Evolutionary conservation across 2,329 filamentous ascomycete species (phyloP).

Genomic region (Furcasterigmium sp.): DNA sequence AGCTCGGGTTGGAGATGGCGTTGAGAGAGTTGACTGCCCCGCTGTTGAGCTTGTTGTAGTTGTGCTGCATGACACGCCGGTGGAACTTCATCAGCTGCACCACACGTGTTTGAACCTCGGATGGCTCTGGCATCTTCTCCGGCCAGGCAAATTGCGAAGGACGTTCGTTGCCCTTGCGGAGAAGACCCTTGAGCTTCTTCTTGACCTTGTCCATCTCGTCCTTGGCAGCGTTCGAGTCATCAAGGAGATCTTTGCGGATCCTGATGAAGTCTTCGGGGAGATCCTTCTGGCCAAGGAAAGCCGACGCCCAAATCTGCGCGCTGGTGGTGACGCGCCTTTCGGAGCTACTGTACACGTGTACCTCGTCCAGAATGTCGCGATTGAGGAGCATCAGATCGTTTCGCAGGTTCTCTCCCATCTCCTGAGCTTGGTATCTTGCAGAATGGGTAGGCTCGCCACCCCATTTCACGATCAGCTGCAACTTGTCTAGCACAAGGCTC

Average conservation of each 20-base stretch:
- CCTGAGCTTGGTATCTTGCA: conserved; percentile 90
- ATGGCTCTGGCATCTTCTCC: conserved; percentile 87
- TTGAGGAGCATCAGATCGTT: conserved; percentile 94
- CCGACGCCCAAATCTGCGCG: conserved; percentile 89
- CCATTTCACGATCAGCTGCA: conserved; percentile 98
- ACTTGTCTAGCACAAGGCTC: conserved; percentile 86
- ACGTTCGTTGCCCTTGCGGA: conserved; percentile 88
- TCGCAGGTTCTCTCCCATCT: conserved; percentile 91
- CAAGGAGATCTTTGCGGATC: conserved; percentile 87
- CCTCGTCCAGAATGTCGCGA: conserved; percentile 83
- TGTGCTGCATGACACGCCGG: conserved; percentile 88
- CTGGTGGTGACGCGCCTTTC: conserved; percentile 92
- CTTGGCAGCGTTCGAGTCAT: conserved; percentile 97
- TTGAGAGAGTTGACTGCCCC: conserved; percentile 59
- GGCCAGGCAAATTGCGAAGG: conserved; percentile 99
- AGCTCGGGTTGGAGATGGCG: conserved; percentile 46
- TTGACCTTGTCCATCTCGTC: conserved; percentile 99
- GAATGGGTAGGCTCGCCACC: conserved; percentile 97
- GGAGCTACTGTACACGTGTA: conserved; percentile 92
- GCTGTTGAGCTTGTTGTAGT: conserved; percentile 75
- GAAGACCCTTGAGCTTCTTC: conserved; percentile 92
- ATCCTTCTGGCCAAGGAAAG: conserved; percentile 84
- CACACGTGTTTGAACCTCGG: conserved; percentile 84
- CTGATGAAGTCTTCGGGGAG: conserved; percentile 81
- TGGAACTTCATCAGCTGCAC: conserved; percentile 98